phyloP scores from a whole-genome alignment of 2,329 filamentous ascomycete species.

The Furcasterigmium furcatum region DNA sequence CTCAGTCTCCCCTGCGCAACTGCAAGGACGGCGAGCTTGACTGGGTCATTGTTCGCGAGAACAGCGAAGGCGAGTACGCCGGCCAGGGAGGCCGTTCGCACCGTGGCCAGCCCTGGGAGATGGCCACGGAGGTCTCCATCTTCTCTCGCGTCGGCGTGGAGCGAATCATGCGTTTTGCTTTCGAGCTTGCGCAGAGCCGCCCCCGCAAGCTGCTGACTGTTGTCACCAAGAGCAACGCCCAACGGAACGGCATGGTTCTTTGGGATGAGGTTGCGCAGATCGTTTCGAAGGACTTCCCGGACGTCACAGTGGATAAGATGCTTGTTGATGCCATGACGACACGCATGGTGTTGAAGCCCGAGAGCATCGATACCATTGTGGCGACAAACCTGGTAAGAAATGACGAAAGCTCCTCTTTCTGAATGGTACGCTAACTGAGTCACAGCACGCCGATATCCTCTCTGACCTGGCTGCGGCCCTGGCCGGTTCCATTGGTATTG shows the following conservation, averaged over 20 bases:
- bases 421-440: too few species aligned
- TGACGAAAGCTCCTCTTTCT: too few species aligned
- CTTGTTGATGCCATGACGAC: slow-evolving; percentile 50
- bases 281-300: slow-evolving; percentile 55
- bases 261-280: slow-evolving; percentile 60
- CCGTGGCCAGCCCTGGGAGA: slow-evolving; percentile 52
- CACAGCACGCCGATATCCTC: slow-evolving; percentile 53
- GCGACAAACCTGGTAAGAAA: slow-evolving; percentile 54
- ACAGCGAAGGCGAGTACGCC: slow-evolving; percentile 63
- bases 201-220: slow-evolving; percentile 57
- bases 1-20: slow-evolving; percentile 51
- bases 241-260: slow-evolving; percentile 64
- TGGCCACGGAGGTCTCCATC: slow-evolving; percentile 59
- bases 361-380: slow-evolving; percentile 58
- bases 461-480: slow-evolving; percentile 65
- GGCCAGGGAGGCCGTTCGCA: slow-evolving; percentile 61
- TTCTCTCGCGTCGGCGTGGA: slow-evolving; percentile 60
- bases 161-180: slow-evolving; percentile 60
- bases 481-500: slow-evolving; percentile 67
- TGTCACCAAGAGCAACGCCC: slow-evolving; percentile 64
- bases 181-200: slow-evolving; percentile 49
- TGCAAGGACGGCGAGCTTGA: slow-evolving; percentile 52
- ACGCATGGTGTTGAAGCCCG: slow-evolving; percentile 56
- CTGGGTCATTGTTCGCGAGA: slow-evolving; percentile 66
- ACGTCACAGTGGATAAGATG: slow-evolving; percentile 61